Evolutionary conservation across 371 early-diverging fungal genomes (phyloP), one percentile per base, ranked within the genome.

Genomic region (Cokeromyces recurvatus): DNA sequence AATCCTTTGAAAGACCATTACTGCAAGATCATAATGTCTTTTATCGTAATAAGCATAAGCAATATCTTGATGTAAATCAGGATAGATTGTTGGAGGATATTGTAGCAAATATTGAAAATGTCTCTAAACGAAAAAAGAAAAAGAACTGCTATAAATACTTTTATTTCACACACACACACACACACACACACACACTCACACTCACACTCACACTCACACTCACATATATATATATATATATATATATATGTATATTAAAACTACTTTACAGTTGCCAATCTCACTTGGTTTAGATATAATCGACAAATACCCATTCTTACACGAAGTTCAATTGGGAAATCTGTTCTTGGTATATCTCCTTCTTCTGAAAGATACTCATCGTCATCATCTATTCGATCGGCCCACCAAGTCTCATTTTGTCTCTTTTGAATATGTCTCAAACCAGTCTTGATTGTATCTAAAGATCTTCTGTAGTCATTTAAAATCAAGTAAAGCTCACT

Each of bases 241-340:
- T n/a, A n/a, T n/a, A n/a, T n/a, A n/a, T n/a, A n/a, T n/a, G n/a
- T n/a, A n/a, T n/a, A n/a, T n/a, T n/a, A n/a, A n/a, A n/a, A n/a
- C n/a, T n/a, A n/a, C 46, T 57, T 48, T 67, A 87, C 90, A 57
- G 76, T 68, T 22, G 87, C 94, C 14, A 74, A 55, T 17, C 81
- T 77, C 3, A 68, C 63, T 45, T 90, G 81, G 31, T 82, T 89
- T 34, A 90, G 50, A 64, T 79, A 73, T 15, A 94, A 46, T 29
- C 92, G 78, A 52, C 91, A 90, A 20, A 88, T 77, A 19, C 92
- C 96, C 48, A 91, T 79, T 57, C 90, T 85, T 31, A 86, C 84
- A 20, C 92, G 77, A 32, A 95, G 67, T 62, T 94, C 93, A 4
- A 91, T 63, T 0, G 93, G 94, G 27, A 94, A 67, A 19, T 66